Evolutionary conservation across 371 early-diverging fungal species (phyloP), one percentile per base, ranked within the genome.

Genomic region (Zopfochytrium polystomum): DNA sequence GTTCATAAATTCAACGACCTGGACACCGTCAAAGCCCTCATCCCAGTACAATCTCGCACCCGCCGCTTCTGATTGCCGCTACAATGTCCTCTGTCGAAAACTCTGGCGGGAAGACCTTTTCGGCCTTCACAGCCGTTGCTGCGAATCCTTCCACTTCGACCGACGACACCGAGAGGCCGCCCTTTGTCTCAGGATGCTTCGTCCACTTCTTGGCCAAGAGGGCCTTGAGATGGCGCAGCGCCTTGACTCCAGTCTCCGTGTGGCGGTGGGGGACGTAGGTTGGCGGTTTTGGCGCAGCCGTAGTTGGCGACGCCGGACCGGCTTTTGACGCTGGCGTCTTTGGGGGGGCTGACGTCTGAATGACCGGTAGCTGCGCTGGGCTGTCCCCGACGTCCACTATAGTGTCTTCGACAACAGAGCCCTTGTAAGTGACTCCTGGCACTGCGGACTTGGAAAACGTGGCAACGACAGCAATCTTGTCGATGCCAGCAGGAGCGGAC

Each of bases 261-360:
- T 63, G 64, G 11, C 68, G 53, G 43, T 68, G 68, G 3, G 63
- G 68, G 15, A 62, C 46, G 57, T 68, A 68, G 18, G 63, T 45
- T 11, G 63, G 56, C 6, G 56, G 44, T 44, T 45, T 55, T 23
- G 56, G 44, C 23, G 30, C 29, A 38, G 38, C 38, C 11, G 38
- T 11, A n/a, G 38, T 38, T 38, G 38, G 38, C 9, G 38, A 38
- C n/a, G 9, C n/a, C n/a, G 38, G 9, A 38, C 9, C 11, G 11
- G 38, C n/a, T 38, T 9, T 9, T 11, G 38, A 38, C 38, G 38
- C n/a, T 38, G 38, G 38, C 11, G 9, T 38, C 11, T n/a, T 38
- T 9, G 38, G 9, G n/a, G 38, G 38, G 11, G 38, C 38, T n/a
- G n/a, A n/a, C n/a, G n/a, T n/a, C n/a, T n/a, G n/a, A n/a, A n/a